Evolutionary conservation across 495 filamentous ascomycete species (phyloP).

Genomic region (Schizothecium vesticola): DNA sequence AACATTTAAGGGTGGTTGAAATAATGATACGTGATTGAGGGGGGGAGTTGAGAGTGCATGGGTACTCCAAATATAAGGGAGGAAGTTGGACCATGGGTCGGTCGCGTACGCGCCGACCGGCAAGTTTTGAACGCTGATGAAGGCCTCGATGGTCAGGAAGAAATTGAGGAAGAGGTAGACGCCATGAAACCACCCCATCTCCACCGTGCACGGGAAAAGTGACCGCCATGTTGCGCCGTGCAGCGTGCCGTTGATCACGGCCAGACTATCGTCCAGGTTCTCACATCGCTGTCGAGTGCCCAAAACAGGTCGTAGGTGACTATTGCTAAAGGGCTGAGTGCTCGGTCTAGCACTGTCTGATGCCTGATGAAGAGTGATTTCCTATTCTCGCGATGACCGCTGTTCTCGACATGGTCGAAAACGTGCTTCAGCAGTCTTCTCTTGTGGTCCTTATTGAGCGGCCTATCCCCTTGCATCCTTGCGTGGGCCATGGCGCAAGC

Average conservation of each 20-base stretch:
- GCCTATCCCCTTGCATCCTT: neutral
- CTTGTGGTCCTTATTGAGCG: neutral
- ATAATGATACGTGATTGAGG: no score
- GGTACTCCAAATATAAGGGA: neutral
- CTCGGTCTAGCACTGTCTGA: neutral
- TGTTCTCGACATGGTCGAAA: neutral
- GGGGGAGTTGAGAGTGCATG: no score
- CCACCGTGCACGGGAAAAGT: neutral
- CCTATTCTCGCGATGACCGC: neutral
- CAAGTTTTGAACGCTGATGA: neutral
- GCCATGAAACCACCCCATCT: neutral
- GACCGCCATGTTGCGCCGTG: conserved; percentile 2
- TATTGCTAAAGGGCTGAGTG: neutral
- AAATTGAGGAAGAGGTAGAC: neutral
- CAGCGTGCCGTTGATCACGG: neutral
- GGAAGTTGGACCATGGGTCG: neutral
- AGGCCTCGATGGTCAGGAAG: neutral
- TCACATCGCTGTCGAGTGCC: neutral
- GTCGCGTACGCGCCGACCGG: neutral
- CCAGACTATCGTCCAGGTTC: neutral
- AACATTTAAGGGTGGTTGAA: no score
- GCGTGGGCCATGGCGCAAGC: conserved; percentile 2
- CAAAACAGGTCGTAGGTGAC: conserved; percentile 3
- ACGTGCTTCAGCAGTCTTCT: neutral
- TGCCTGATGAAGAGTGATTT: neutral